These are phyloP conservation scores for Diospyros kaki DNA, from an alignment of 148 eudicot genomes.

Conservation along the genomic window DNA sequence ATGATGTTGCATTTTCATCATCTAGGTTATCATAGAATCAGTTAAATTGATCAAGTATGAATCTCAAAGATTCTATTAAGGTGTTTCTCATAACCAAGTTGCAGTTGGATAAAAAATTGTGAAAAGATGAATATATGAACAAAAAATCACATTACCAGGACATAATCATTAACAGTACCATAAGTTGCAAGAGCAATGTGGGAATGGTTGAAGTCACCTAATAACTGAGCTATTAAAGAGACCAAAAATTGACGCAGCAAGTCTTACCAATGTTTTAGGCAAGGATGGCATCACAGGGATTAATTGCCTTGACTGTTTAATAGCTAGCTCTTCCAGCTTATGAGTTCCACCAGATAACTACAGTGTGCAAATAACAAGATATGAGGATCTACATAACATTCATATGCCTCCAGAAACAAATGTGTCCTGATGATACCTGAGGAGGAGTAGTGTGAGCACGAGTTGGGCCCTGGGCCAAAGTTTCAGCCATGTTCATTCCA, in stretches of 20 bases:
- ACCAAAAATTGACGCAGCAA: background rate
- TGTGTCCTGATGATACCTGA: constrained; percentile 24
- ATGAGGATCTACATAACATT: background rate
- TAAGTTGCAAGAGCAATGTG: too few species aligned
- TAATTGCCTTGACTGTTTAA: constrained; percentile 47
- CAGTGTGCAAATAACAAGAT: background rate
- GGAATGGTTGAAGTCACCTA: too few species aligned
- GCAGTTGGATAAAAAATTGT: too few species aligned
- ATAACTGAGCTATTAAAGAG: constrained; percentile 4
- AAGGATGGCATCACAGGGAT: constrained; percentile 46
- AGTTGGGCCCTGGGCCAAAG: constrained; percentile 40
- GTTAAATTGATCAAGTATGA: too few species aligned
- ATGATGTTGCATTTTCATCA: too few species aligned
- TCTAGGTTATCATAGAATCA: too few species aligned
- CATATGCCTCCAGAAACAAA: background rate
- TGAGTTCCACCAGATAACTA: constrained; percentile 40
- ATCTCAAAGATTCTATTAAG: too few species aligned
- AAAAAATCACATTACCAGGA: too few species aligned
- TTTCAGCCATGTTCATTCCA: constrained; percentile 53
- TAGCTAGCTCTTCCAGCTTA: constrained; percentile 49
- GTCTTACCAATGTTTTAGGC: constrained; percentile 44
- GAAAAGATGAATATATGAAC: too few species aligned
- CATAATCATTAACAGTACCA: too few species aligned
- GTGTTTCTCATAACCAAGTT: too few species aligned
- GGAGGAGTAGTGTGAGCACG: constrained; percentile 30